These are phyloP conservation scores for Cucurbita pepo DNA, from an alignment of 306 rosid genomes.

Conservation along the genomic window DNA sequence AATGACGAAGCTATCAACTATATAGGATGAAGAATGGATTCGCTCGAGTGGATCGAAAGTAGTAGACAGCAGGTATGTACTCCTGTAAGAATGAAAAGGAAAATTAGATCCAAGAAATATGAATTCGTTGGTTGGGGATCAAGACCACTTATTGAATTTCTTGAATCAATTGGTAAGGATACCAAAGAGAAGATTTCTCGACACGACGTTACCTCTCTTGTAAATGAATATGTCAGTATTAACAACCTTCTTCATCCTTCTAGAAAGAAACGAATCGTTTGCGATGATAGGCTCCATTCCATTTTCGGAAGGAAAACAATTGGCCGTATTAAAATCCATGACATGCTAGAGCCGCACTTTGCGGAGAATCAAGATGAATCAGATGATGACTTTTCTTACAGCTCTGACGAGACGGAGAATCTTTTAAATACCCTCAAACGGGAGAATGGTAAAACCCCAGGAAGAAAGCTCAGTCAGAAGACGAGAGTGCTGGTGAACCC, in stretches of 20 bases:
- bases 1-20: not conserved
- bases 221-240: slow-evolving; percentile 35
- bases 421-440: slow-evolving; percentile 2
- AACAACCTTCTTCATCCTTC: slow-evolving; percentile 30
- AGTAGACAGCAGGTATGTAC: not conserved
- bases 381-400: slow-evolving; percentile 15
- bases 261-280: slow-evolving; percentile 47
- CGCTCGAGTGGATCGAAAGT: slow-evolving; percentile 1
- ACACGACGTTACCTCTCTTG: slow-evolving; percentile 29
- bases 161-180: slow-evolving; percentile 46
- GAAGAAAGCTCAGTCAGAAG: slow-evolving; percentile 17
- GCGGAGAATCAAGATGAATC: slow-evolving; percentile 30
- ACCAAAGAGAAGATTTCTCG: slow-evolving; percentile 31
- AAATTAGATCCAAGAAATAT: slow-evolving; percentile 19
- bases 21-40: not conserved
- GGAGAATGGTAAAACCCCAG: slow-evolving; percentile 3
- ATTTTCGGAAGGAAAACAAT: slow-evolving; percentile 60
- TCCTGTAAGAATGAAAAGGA: slow-evolving; percentile 5
- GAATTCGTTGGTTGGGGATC: slow-evolving; percentile 78
- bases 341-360: slow-evolving; percentile 50
- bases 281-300: slow-evolving; percentile 40
- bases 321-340: slow-evolving; percentile 35
- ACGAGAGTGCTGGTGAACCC: slow-evolving; percentile 18
- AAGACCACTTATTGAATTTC: slow-evolving; percentile 35
- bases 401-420: slow-evolving; percentile 27